Base-by-base conservation (phyloP, 2,329 filamentous ascomycete species). In the Fusarium pseudoanthophilum region DNA sequence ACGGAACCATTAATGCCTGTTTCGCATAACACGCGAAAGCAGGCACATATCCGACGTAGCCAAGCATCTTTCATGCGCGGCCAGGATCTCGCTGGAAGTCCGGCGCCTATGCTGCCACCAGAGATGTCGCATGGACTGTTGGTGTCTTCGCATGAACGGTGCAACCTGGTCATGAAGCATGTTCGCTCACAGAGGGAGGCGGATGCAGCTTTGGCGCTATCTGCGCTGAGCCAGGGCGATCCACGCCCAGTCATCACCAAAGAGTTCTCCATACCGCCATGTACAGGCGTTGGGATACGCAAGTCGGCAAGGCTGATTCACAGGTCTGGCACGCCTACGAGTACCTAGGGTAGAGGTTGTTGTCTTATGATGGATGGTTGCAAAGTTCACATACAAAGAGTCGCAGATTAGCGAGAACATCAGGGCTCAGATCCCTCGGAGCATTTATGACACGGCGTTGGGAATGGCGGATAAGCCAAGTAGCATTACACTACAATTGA, bases 1-100 rank as follows among this genome's bases (percentile, higher is more conserved):
- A 42, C 58, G n/a, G n/a, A 24, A 15, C 79, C 80, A 5, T 64
- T 82, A 11, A 57, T 75, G 20, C 74, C 77, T 2, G 74, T 83
- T 34, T 83, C 81, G 21, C 72, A 77, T 16, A 83, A 83, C 51
- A 58, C 80, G 65, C 77, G 79, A 7, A 75, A 65, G 39, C 39
- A 52, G 18, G 66, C 67, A n/a, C 51, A 55, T 40, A 40, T 55
- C 24, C 36, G 51, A 40, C 51, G 51, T 39, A 55, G 51, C 15
- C 51, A 55, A 15, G 51, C 34, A 40, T 55, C 51, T 39, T 55
- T 55, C 15, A 28, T 55, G 13, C 73, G 64, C 34, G 63, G 63
- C 26, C 70, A 80, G 11, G 66, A 75, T 8, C 78, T 80, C 48
- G 77, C 71, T 49, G 37, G 77, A 13, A 66, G 76, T 14, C 74